These are phyloP conservation scores for Lactarius deliciosus DNA, from an alignment of 768 basidiomycete species.

Conservation along the genomic window DNA sequence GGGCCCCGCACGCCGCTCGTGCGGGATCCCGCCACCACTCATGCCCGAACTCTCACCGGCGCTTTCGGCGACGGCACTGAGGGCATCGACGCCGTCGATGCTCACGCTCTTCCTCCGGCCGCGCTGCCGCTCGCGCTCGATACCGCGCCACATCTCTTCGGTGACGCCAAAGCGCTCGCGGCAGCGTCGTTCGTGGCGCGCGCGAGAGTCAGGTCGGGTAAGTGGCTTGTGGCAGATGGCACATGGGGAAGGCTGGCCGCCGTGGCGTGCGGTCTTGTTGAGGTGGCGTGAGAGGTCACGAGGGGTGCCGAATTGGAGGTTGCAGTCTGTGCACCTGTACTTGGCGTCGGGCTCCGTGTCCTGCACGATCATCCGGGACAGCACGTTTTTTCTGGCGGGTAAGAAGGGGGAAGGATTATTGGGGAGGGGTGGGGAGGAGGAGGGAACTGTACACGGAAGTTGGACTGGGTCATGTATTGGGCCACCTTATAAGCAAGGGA, in stretches of 20 bases:
- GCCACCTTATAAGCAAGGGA: slow-evolving; percentile 26
- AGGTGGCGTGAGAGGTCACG: slow-evolving; percentile 26
- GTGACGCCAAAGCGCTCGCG: slow-evolving; percentile 29
- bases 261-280: slow-evolving; percentile 24
- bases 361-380: slow-evolving; percentile 15
- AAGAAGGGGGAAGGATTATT: background rate
- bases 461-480: slow-evolving; percentile 5
- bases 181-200: slow-evolving; percentile 27
- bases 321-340: slow-evolving; percentile 25
- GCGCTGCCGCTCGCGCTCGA: slow-evolving; percentile 24
- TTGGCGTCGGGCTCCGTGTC: slow-evolving; percentile 23
- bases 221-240: slow-evolving; percentile 27
- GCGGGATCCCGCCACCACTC: background rate
- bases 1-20: slow-evolving; percentile 1
- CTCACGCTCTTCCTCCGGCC: slow-evolving; percentile 25
- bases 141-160: slow-evolving; percentile 28
- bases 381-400: background rate
- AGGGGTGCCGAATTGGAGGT: slow-evolving; percentile 27
- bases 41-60: background rate
- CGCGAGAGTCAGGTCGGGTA: slow-evolving; percentile 24
- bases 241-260: slow-evolving; percentile 24
- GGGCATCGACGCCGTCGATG: slow-evolving; percentile 12
- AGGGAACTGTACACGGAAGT: background rate
- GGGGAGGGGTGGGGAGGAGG: no score
- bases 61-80: background rate